These are phyloP conservation scores for Narthecium ossifragum DNA, from an alignment of 106 monocot genomes.

Conservation along the genomic window DNA sequence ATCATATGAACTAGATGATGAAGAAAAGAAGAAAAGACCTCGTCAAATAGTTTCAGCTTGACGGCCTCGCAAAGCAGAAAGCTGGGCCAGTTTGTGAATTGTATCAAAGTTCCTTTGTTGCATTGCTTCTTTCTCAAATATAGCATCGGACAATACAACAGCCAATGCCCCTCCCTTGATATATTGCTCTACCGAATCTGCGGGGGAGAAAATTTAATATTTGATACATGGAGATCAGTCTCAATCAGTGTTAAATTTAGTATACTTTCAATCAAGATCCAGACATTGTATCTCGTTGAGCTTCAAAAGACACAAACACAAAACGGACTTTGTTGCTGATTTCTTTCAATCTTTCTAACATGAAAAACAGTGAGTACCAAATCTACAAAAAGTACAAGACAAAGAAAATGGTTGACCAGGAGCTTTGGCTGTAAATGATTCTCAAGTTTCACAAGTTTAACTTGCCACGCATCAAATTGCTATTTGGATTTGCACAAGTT, in stretches of 20 bases:
- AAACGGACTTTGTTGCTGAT: too few species aligned
- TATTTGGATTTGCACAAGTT: too few species aligned
- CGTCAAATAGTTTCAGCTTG: constrained; percentile 34
- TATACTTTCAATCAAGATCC: neutral
- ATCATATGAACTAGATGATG: too few species aligned
- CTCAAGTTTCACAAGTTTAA: too few species aligned
- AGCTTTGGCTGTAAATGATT: too few species aligned
- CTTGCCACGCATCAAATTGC: too few species aligned
- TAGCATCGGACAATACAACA: constrained; percentile 84
- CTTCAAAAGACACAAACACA: neutral
- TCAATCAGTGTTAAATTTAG: neutral
- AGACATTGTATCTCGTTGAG: neutral
- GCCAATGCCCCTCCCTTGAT: constrained; percentile 63
- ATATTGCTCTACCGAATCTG: constrained; percentile 56
- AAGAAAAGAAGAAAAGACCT: too few species aligned
- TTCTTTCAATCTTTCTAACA: too few species aligned
- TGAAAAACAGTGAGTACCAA: too few species aligned
- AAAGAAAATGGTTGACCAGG: too few species aligned
- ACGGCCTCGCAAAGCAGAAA: constrained; percentile 21
- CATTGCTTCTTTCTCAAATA: constrained; percentile 78
- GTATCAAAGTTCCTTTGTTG: constrained; percentile 31
- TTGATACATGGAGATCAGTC: too few species aligned
- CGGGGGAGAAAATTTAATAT: neutral
- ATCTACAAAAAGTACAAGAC: too few species aligned
- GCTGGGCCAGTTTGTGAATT: constrained; percentile 43